A percentile compares a stretch with the other conserved stretches of the same genome.
phyloP scores from a whole-genome alignment of 1,139 yeast genomes.

The Hansenula lynferdii region DNA sequence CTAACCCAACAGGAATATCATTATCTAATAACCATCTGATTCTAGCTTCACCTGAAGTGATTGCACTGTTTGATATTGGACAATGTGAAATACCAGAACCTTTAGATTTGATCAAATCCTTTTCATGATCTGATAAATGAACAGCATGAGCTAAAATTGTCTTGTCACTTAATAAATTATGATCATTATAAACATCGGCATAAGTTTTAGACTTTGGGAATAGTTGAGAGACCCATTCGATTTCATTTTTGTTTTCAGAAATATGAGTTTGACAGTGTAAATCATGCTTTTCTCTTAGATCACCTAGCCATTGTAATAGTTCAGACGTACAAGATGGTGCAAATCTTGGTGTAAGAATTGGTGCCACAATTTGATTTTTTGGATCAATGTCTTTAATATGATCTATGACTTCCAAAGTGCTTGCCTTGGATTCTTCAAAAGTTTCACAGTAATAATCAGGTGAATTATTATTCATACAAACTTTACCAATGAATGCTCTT shows the following conservation, averaged over 20 bases:
- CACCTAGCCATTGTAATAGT: constrained; percentile 60
- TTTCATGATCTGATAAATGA: constrained; percentile 65
- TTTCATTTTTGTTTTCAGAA: constrained; percentile 73
- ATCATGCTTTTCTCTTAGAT: constrained; percentile 33
- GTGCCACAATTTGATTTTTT: constrained; percentile 42
- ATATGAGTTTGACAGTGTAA: constrained; percentile 88
- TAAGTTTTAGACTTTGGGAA: constrained; percentile 72
- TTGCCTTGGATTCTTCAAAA: constrained; percentile 50
- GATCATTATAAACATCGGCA: constrained; percentile 71
- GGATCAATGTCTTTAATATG: constrained; percentile 48
- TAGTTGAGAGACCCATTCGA: constrained; percentile 64
- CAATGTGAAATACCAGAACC: constrained; percentile 85
- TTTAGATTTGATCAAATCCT: constrained; percentile 45
- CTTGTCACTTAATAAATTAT: constrained; percentile 51
- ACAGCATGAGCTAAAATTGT: constrained; percentile 91
- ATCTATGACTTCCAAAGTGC: constrained; percentile 52
- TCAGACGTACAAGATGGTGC: constrained; percentile 82
- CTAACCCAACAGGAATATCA: constrained; percentile 74
- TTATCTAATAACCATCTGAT: constrained; percentile 63
- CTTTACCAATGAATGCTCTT: constrained; percentile 88
- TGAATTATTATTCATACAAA: constrained; percentile 80
- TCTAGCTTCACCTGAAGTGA: constrained; percentile 90
- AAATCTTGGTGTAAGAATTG: constrained; percentile 88
- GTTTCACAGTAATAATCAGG: constrained; percentile 68
- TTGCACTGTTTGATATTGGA: constrained; percentile 85